These are phyloP conservation scores for Kuraishia cidri DNA, from an alignment of 805 yeast species.

Conservation along the genomic window DNA sequence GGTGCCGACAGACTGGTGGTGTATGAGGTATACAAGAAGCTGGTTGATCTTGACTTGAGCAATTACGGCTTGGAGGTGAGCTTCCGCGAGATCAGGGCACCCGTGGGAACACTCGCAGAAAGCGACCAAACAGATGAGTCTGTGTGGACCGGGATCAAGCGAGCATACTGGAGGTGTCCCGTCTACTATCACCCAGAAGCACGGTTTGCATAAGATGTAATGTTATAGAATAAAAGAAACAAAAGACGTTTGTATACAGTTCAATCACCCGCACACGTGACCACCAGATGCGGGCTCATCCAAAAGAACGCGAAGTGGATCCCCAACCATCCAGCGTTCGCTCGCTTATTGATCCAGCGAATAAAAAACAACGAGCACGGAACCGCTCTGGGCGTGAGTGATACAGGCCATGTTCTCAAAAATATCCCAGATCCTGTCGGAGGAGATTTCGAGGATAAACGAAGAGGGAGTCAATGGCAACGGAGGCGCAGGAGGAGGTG, in stretches of 20 bases:
- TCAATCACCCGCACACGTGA: too few species aligned
- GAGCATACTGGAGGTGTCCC: constrained; percentile 65
- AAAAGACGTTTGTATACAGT: too few species aligned
- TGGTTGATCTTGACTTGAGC: constrained; percentile 70
- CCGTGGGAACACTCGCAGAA: constrained; percentile 25
- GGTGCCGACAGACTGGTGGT: constrained; percentile 72
- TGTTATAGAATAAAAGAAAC: too few species aligned
- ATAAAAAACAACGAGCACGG: too few species aligned
- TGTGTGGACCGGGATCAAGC: constrained; percentile 53
- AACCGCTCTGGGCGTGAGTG: too few species aligned
- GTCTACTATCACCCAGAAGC: constrained; percentile 60
- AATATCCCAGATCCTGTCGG: constrained; percentile 50
- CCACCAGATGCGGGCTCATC: neutral
- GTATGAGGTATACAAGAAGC: constrained; percentile 77
- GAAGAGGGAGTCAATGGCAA: too few species aligned
- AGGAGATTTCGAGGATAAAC: constrained; percentile 36
- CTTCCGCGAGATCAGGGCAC: constrained; percentile 41
- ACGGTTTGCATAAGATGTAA: constrained; percentile 24
- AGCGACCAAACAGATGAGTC: constrained; percentile 25
- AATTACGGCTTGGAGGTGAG: constrained; percentile 69
- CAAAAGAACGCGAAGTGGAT: too few species aligned
- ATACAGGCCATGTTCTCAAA: constrained; percentile 57
- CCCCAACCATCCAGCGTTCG: too few species aligned
- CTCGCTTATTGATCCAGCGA: too few species aligned
- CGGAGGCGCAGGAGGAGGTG: too few species aligned